These are phyloP conservation scores for Mortierella alpina DNA, from an alignment of 192 early-diverging fungal genomes.

Conservation along the genomic window DNA sequence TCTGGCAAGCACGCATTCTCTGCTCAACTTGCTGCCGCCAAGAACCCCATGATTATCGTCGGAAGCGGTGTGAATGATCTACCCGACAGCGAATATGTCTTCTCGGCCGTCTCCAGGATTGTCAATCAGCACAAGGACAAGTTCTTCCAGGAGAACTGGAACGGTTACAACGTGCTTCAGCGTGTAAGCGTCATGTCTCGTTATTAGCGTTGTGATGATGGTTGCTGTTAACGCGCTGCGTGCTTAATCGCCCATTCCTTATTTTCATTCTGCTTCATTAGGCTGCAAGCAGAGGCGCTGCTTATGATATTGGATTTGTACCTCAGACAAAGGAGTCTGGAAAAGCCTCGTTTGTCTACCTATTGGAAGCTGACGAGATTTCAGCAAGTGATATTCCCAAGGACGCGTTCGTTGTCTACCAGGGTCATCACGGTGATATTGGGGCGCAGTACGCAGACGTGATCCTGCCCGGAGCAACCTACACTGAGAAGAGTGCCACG, in stretches of 20 bases:
- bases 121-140: conserved; percentile 72
- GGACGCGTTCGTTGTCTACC: conserved; percentile 97
- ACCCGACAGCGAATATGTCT: conserved; percentile 75
- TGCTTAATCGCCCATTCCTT: not conserved
- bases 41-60: conserved; percentile 92
- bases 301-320: conserved; percentile 90
- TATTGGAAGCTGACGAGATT: conserved; percentile 93
- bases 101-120: conserved; percentile 82
- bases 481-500: conserved; percentile 96
- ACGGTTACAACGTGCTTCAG: conserved; percentile 93
- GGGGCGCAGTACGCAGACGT: conserved; percentile 97
- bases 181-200: conserved; percentile 63
- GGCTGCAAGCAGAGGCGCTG: conserved; percentile 89
- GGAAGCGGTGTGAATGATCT: conserved; percentile 86
- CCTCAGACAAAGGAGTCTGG: conserved; percentile 62
- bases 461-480: conserved; percentile 93
- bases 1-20: conserved; percentile 79
- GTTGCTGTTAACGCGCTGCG: not conserved
- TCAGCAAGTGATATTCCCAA: conserved; percentile 79
- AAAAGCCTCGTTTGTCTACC: conserved; percentile 83
- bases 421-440: conserved; percentile 98
- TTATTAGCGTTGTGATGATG: not conserved
- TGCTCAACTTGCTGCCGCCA: conserved; percentile 79
- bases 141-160: conserved; percentile 84
- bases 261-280: conserved; percentile 36